Evolutionary conservation across 352 stramenopile species (phyloP).

Genomic region (Phytophthora hybrid): DNA sequence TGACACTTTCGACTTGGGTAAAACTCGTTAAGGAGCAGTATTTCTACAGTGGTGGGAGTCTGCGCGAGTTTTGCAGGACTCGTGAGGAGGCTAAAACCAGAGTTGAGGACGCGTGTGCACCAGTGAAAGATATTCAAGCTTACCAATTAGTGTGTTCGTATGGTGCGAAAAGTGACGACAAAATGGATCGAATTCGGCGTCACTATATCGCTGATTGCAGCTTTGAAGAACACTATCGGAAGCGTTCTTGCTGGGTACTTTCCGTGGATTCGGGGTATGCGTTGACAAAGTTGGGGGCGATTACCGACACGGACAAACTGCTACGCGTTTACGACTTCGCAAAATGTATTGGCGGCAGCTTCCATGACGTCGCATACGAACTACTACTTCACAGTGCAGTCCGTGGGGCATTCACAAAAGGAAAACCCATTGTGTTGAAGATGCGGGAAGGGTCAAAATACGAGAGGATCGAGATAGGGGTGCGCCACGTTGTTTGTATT

Average conservation of each 20-base stretch:
- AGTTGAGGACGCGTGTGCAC: conserved; percentile 7
- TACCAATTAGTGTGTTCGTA: conserved; percentile 23
- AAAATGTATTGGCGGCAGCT: conserved; percentile 13
- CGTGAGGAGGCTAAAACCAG: not conserved
- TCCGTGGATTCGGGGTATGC: conserved; percentile 29
- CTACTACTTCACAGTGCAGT: conserved; percentile 23
- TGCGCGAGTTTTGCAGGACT: conserved; percentile 31
- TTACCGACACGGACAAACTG: conserved; percentile 2
- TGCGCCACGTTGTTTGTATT: conserved; percentile 12
- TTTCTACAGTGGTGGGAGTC: conserved; percentile 37
- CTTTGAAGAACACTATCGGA: conserved; percentile 20
- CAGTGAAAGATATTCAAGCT: conserved; percentile 1
- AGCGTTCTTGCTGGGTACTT: conserved; percentile 5
- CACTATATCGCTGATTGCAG: conserved; percentile 29
- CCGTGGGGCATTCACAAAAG: conserved; percentile 16
- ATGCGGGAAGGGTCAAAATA: conserved; percentile 24
- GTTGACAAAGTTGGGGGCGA: conserved; percentile 17
- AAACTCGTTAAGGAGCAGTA: conserved; percentile 33
- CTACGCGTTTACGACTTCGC: not conserved
- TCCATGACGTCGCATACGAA: conserved; percentile 16
- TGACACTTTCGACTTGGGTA: conserved; percentile 3
- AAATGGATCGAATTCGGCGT: conserved; percentile 30
- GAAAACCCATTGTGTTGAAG: conserved; percentile 24
- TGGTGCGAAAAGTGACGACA: conserved; percentile 2
- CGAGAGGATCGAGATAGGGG: conserved; percentile 25